Evolutionary conservation across 495 filamentous ascomycete species (phyloP), one percentile per base, ranked within the genome.

Genomic region (Penicillium atrosanguineum): DNA sequence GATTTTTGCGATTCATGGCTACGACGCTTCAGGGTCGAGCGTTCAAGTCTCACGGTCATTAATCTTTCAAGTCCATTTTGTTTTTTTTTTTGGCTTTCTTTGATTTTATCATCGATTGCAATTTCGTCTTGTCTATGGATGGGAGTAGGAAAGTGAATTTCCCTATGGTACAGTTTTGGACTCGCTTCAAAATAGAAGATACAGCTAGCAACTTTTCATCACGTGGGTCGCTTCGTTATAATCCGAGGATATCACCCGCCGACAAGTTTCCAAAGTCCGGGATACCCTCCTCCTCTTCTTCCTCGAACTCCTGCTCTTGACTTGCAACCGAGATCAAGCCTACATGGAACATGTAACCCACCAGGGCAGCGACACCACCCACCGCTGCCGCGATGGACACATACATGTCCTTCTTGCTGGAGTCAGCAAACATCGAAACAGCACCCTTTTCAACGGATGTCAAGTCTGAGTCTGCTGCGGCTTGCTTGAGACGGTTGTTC

Each of bases 321-420:
- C 31, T 41, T 4, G 19, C 14, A 2, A 56, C 20, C 8, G 48
- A 46, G n/a, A 76, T 53, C 26, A 71, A 50, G 7, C 73, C 72
- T 16, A 63, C 56, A 23, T 73, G 64, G 1, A 67, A 53, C 68
- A 73, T 62, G 43, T 78, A 78, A n/a, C 72, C 75, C 7, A 76
- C 52, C 25, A 76, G 53, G 12, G 71, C 67, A 5, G 63, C 72
- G 18, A 68, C 37, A 16, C 67, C 70, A 15, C 61, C 73, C 37
- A 69, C 66, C 4, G 65, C 73, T 8, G 69, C 48, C 19, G 63
- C 73, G 43, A 76, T 60, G 7, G 73, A 75, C 1, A 76, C 47
- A 36, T 69, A 66, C 18, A 70, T 61, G 50, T 78, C 75, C 45
- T 61, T 68, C 39, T 67, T 71, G 29, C 60, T 60, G 1, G 62